Base-by-base conservation (phyloP, 495 filamentous ascomycete species). In the Penicillium turbatum region DNA sequence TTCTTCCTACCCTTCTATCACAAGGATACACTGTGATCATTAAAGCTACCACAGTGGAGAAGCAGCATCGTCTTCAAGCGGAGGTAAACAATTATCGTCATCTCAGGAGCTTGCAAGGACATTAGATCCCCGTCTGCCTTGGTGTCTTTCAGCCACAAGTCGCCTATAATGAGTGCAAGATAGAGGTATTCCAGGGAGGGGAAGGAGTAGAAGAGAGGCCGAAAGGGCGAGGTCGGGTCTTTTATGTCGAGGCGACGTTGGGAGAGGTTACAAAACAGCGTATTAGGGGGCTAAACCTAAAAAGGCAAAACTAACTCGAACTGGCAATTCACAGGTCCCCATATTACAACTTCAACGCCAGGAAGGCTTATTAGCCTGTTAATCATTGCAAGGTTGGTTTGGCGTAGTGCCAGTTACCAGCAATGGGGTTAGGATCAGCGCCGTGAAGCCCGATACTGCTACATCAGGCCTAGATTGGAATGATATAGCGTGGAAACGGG, bases 111-210 rank as follows among this genome's bases (percentile, higher is more conserved):
- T 35, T 75, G 24, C 67, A 77, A 44, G 73, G 72, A 47, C 49
- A 53, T n/a, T 19, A 64, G 36, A 53, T 72, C 26, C 73, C 73
- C 7, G 63, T 75, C 11, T 72, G 56, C 35, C 63, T 75, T 43
- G 73, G 72, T 16, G 52, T 39, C 29, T 53, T 70, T 36, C 54
- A 67, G 50, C 53, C 48, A 39, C 35, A 26, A 12, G 26, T 42
- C 21, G 0, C 48, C 2, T 51, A 42, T 43, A 42, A 60, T 60
- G 52, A 55, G 48, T 57, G 49, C 38, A 55, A 55, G 35, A 53
- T 57, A 57, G 55, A 57, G 49, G 41, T 32, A 41, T 48, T 53
- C 11, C 21, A 42, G 51, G 52, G 37, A 48, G 52, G 42, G 44
- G 51, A 19, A 51, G 48, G 19, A 37, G 35, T 21, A 29, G 48